Base-by-base conservation (phyloP, 2,329 filamentous ascomycete genomes). In the Chaetomiaceae sp. region DNA sequence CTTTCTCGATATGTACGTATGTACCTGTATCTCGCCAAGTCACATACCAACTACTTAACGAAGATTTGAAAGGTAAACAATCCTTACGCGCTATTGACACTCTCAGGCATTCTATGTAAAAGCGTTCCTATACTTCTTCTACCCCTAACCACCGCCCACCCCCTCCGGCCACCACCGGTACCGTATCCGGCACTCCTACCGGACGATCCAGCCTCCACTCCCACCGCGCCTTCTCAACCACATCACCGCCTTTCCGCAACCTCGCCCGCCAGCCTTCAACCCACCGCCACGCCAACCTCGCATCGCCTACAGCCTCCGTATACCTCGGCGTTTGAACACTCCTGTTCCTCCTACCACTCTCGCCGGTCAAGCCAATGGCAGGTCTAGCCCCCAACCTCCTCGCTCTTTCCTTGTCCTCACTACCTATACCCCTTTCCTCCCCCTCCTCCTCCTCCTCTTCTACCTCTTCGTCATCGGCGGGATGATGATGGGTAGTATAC, bases 181-280 rank as follows among this genome's bases (percentile, higher is more conserved):
- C 51, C 11, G 34, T n/a, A 41, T 27, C 20, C 20, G 11, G 10
- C 14, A 13, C 18, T 30, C 43, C 21, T 20, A 32, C 34, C 30
- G 18, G 52, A 8, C 20, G 8, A n/a, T 64, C 61, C 16, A 65
- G 23, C 29, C 60, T 55, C 64, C 65, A 67, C 53, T 67, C 65
- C 65, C 66, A 66, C 20, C 69, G 58, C 8, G 62, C 59, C 60
- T 57, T 58, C 61, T 72, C 69, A 1, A 73, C 60, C 8, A 66
- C 43, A 41, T 71, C 66, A 2, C 66, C 64, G 3, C 65, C 64
- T 37, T 58, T 63, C 4, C 61, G 59, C 23, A 73, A 53, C 46
- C 64, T 61, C 33, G 64, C 64, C 18, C 69, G 63, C 71, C 71
- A 73, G 2, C 71, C 71, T 50, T 71, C 64, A 2, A 66, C 66